Evolutionary conservation across 495 filamentous ascomycete species (phyloP).

Genomic region (Lepidopterella palustris): DNA sequence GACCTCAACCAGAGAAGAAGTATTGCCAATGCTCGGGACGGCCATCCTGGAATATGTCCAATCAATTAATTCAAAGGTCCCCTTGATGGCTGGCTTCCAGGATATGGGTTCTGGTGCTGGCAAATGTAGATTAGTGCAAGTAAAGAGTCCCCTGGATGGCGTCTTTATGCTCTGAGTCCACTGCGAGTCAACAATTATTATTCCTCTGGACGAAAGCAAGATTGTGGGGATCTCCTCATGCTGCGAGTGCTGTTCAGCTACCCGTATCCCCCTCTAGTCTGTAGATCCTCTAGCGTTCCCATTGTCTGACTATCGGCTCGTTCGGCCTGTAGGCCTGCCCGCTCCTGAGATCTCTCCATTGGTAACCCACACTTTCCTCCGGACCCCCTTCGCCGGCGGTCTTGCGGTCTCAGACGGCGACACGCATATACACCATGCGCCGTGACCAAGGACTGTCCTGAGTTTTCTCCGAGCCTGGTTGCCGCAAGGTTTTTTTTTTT

Average conservation of each 20-base stretch:
- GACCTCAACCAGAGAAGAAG: background rate
- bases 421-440: background rate
- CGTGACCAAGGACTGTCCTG: background rate
- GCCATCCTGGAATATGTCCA: too few relatives aligned
- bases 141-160: background rate
- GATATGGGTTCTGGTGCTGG: too few relatives aligned
- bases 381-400: background rate
- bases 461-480: background rate
- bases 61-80: too few relatives aligned
- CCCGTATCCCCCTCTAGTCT: background rate
- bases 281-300: background rate
- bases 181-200: background rate
- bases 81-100: too few relatives aligned
- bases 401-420: background rate
- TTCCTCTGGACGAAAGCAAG: too few relatives aligned
- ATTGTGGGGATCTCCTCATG: too few relatives aligned
- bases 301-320: too few relatives aligned
- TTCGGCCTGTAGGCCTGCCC: too few relatives aligned
- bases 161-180: background rate
- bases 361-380: background rate
- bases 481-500: background rate
- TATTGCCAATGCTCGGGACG: background rate
- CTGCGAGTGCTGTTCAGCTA: too few relatives aligned
- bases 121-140: too few relatives aligned
- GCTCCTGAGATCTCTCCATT: background rate